Percentiles rank a stretch among this genome's conserved stretches.
Evolutionary conservation across 768 basidiomycete genomes (phyloP).

Genomic region (Panellus pusillus): DNA sequence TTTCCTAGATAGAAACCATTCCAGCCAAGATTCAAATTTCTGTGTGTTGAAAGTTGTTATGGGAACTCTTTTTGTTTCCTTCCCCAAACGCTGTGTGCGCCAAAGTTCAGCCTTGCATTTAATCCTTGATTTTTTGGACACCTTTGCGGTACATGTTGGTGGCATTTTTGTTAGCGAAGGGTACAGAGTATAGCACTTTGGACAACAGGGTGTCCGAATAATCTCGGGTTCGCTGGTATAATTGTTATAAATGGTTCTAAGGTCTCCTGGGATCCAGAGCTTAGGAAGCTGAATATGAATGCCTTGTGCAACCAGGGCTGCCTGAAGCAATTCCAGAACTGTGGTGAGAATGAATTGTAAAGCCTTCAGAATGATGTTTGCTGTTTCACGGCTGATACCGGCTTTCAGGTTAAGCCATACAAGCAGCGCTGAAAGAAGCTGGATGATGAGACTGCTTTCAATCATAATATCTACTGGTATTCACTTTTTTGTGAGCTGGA

Average conservation of each 20-base stretch:
- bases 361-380: constrained; percentile 1
- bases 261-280: background rate
- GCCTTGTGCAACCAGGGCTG: background rate
- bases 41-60: background rate
- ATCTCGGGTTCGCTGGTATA: background rate
- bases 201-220: background rate
- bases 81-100: background rate
- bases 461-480: too few relatives aligned
- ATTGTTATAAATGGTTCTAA: background rate
- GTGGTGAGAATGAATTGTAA: background rate
- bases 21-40: constrained; percentile 7
- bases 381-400: background rate
- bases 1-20: background rate
- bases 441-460: background rate
- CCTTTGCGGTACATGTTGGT: background rate
- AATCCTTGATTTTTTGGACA: background rate
- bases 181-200: background rate
- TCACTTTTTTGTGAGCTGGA: too few relatives aligned
- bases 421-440: background rate
- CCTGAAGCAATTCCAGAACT: background rate
- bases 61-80: background rate
- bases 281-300: background rate
- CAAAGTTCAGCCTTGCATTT: background rate
- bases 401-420: constrained; percentile 3
- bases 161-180: background rate